Conservation (phyloP, 2,329 filamentous ascomycete species). For the Alternaria sp. region DNA sequence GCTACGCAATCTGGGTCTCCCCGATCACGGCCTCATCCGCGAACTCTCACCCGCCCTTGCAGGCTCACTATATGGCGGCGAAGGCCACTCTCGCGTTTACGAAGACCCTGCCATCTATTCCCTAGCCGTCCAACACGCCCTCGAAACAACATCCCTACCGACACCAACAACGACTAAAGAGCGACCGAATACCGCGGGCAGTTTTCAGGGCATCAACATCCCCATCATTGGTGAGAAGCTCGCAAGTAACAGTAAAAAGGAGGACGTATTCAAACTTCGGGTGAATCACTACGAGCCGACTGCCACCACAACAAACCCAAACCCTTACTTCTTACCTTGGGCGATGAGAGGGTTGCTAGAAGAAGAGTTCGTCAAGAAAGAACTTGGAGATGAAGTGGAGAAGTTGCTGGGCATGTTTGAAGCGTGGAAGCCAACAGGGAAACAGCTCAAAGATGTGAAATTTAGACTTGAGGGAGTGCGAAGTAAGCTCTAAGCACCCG, state of each 20-base stretch:
- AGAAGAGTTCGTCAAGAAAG: slow-evolving; percentile 85
- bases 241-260: slow-evolving; percentile 10
- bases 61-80: slow-evolving; percentile 87
- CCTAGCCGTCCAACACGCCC: slow-evolving; percentile 55
- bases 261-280: slow-evolving; percentile 35
- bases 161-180: slow-evolving; percentile 23
- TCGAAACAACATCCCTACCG: slow-evolving; percentile 54
- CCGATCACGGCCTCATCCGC: slow-evolving; percentile 90
- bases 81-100: slow-evolving; percentile 92
- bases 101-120: slow-evolving; percentile 87
- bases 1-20: slow-evolving; percentile 88
- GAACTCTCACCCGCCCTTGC: slow-evolving; percentile 89
- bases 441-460: slow-evolving; percentile 93
- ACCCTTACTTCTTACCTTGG: slow-evolving; percentile 93
- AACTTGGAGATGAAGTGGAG: slow-evolving; percentile 76
- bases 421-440: slow-evolving; percentile 87
- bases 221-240: slow-evolving; percentile 37
- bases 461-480: slow-evolving; percentile 90
- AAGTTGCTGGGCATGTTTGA: slow-evolving; percentile 88
- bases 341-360: slow-evolving; percentile 93
- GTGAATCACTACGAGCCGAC: slow-evolving; percentile 42
- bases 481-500: slow-evolving; percentile 69
- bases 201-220: slow-evolving; percentile 40
- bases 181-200: slow-evolving; percentile 28
- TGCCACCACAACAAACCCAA: slow-evolving; percentile 57